Evolutionary conservation across 306 rosid species (phyloP).

Genomic region (Quercus alba): DNA sequence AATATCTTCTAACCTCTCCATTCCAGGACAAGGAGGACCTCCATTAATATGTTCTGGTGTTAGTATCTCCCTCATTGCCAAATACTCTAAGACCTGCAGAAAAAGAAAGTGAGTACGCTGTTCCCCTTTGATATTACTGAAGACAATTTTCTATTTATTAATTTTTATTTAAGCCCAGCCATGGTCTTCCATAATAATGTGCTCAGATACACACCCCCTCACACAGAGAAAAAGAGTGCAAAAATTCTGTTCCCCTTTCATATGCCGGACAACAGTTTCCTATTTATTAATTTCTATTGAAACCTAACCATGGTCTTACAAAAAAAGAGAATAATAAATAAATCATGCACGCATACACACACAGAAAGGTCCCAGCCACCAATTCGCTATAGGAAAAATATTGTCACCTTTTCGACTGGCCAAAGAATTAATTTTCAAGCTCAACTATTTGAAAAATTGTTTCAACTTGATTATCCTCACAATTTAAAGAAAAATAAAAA

Average conservation of each 20-base stretch:
- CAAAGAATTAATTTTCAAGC: background rate
- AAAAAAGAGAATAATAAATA: background rate
- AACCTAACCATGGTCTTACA: background rate
- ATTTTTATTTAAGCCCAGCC: too few relatives aligned
- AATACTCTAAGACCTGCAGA: constrained; percentile 77
- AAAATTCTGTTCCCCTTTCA: background rate
- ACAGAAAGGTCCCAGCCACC: background rate
- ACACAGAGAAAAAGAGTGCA: background rate
- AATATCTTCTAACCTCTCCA: constrained; percentile 79
- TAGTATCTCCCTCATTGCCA: constrained; percentile 73
- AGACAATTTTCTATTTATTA: too few relatives aligned
- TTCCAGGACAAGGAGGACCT: constrained; percentile 87
- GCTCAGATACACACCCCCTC: too few relatives aligned
- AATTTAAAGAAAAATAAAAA: background rate
- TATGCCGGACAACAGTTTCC: background rate
- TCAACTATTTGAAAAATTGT: background rate
- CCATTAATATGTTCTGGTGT: constrained; percentile 75
- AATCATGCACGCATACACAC: background rate
- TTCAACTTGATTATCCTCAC: background rate
- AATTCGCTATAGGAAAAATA: background rate
- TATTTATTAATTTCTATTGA: background rate
- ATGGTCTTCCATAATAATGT: too few relatives aligned
- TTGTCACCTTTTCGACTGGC: background rate
- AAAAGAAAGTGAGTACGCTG: background rate
- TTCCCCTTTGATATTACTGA: too few relatives aligned